These are phyloP conservation scores for Cladosporium sp. DNA, from an alignment of 2,329 filamentous ascomycete genomes.

Conservation along the genomic window DNA sequence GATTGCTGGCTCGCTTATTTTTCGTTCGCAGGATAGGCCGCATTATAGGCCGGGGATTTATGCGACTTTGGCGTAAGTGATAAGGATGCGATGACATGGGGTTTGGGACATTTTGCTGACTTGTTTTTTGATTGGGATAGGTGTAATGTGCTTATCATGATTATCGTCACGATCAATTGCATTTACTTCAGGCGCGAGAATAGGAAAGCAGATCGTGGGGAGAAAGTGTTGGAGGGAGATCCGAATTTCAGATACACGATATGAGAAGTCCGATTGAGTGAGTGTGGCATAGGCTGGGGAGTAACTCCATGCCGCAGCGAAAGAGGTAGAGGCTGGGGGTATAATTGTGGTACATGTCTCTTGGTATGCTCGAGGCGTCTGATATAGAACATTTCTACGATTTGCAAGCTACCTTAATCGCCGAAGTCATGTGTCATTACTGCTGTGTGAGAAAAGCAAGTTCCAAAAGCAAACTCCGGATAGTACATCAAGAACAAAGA, in stretches of 20 bases:
- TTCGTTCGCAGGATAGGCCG: conserved; percentile 46
- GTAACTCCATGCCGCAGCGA: too few relatives aligned
- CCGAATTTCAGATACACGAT: background rate
- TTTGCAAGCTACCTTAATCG: too few relatives aligned
- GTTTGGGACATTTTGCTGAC: conserved; percentile 44
- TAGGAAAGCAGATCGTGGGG: conserved; percentile 41
- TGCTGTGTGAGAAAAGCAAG: too few relatives aligned
- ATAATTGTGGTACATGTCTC: too few relatives aligned
- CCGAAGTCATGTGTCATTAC: too few relatives aligned
- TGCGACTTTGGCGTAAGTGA: conserved; percentile 45
- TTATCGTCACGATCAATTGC: conserved; percentile 38
- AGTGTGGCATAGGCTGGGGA: too few relatives aligned
- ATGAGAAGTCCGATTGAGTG: background rate
- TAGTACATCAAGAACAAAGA: too few relatives aligned
- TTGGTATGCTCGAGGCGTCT: too few relatives aligned
- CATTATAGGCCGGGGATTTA: conserved; percentile 45
- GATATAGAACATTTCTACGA: too few relatives aligned
- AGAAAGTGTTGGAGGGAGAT: conserved; percentile 17
- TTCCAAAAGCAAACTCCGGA: too few relatives aligned
- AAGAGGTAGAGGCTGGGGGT: too few relatives aligned
- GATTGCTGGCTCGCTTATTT: conserved; percentile 69
- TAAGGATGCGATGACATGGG: conserved; percentile 47
- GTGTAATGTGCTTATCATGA: conserved; percentile 34
- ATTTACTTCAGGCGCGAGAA: conserved; percentile 43
- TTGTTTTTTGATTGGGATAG: too few relatives aligned